phyloP scores from a whole-genome alignment of 805 yeast species.

The Cyberlindnera americana region DNA sequence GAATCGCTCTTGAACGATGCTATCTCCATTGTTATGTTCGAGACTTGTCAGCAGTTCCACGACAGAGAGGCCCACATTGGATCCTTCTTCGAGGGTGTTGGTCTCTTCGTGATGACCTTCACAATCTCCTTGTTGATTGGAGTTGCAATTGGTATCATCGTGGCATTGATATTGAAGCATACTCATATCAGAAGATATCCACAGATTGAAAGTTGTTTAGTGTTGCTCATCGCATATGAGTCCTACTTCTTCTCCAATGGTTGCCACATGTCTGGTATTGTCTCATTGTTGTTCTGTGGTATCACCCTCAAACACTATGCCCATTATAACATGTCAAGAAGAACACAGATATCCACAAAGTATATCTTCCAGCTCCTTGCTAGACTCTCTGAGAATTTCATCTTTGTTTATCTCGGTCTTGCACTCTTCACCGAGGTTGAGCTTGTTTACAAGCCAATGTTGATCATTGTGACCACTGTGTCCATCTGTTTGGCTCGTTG shows the following conservation, averaged over 20 bases:
- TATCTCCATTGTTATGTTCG: slow-evolving; percentile 97
- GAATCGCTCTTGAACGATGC: slow-evolving; percentile 96
- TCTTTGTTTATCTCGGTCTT: slow-evolving; percentile 90
- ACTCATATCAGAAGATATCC: slow-evolving; percentile 92
- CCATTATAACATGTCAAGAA: slow-evolving; percentile 93
- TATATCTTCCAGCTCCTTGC: slow-evolving; percentile 93
- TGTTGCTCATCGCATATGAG: slow-evolving; percentile 86
- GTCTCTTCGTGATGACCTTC: slow-evolving; percentile 89
- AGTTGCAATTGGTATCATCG: slow-evolving; percentile 77
- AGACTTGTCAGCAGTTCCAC: slow-evolving; percentile 94
- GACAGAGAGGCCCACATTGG: slow-evolving; percentile 75
- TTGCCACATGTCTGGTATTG: slow-evolving; percentile 99
- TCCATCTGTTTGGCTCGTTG: slow-evolving; percentile 94
- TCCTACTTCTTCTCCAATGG: slow-evolving; percentile 98
- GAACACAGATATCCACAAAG: slow-evolving; percentile 95
- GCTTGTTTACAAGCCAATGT: slow-evolving; percentile 87
- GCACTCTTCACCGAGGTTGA: slow-evolving; percentile 96
- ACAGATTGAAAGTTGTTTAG: slow-evolving; percentile 94
- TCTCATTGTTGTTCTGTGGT: slow-evolving; percentile 91
- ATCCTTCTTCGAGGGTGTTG: slow-evolving; percentile 89
- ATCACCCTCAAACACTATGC: slow-evolving; percentile 97
- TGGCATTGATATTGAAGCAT: slow-evolving; percentile 87
- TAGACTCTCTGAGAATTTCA: slow-evolving; percentile 92
- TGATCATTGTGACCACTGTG: slow-evolving; percentile 84
- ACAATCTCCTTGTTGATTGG: slow-evolving; percentile 90